Evolutionary conservation across 257 asterid genomes (phyloP), one percentile per base, ranked within the genome.

Genomic region (Thymus quinquecostatus): DNA sequence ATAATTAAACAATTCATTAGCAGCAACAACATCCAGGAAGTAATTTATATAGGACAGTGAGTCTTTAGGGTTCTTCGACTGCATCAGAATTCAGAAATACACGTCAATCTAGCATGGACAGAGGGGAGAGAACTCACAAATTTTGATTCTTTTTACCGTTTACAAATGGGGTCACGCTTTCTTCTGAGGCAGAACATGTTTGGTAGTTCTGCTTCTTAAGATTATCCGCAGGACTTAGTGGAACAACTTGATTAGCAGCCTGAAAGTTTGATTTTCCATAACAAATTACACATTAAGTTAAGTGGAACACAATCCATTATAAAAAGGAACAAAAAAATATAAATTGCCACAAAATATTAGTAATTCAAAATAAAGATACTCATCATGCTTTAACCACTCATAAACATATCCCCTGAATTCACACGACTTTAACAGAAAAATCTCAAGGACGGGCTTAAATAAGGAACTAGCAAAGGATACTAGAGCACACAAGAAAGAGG

Each of bases 241-340:
- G 76, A 81, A 78, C 77, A 72, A 79, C 78, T 56, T 72, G 86
- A 38, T 80, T 60, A 59, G 77, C 76, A 66, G 69, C 90, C 97
- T 93, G 90, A 72, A 73, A 79, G 73, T 72, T 44, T 74, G 64
- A 79, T 68, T 50, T 27, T 60, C 64, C 74, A 62, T 8, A 70
- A 57, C 68, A 56, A 63, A 51, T 43, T 61, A 41, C 60, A 76
- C 56, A 60, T 29, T 44, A 29, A 49, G 41, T 60, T 13, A 44
- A 47, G 34, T 60, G 45, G 50, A 53, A 61, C 44, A 76, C 34
- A 63, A 63, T 21, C 40, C 64, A 8, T 29, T 66, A 2, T 8
- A 2, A 33, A 54, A 38, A 38, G 11, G 11, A 6, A 21, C 21
- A 62, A 48, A 9, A 68, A 10, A 12, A 68, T 68, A 29, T 28